phyloP scores from a whole-genome alignment of 1,284 basidiomycete genomes.

The Pterulicium gracile region DNA sequence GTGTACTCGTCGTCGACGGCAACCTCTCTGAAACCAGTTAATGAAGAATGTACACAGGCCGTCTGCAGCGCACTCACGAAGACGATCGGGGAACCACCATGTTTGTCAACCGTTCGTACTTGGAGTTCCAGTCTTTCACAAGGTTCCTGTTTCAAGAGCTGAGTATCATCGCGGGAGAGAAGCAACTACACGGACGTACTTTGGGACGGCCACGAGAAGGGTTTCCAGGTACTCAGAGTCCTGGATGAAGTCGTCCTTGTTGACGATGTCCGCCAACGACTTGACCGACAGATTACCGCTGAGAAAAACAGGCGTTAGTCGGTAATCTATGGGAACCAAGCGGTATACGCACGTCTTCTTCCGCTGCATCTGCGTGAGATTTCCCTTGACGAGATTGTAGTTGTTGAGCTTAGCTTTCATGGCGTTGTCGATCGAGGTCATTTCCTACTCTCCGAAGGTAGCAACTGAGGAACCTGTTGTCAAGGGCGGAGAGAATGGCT shows the following conservation, averaged over 20 bases:
- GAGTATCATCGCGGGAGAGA: conserved; percentile 8
- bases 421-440: conserved; percentile 80
- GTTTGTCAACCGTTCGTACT: conserved; percentile 80
- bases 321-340: conserved; percentile 7
- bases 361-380: conserved; percentile 86
- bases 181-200: conserved; percentile 38
- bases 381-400: conserved; percentile 93
- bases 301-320: conserved; percentile 10
- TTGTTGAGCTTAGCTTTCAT: conserved; percentile 86
- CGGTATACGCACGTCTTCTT: conserved; percentile 71
- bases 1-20: conserved; percentile 84
- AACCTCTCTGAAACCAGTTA: conserved; percentile 35
- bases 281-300: conserved; percentile 92
- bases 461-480: background rate
- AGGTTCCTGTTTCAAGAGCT: conserved; percentile 44
- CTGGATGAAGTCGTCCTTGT: conserved; percentile 72
- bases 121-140: conserved; percentile 81
- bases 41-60: too few species aligned
- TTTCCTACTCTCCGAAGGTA: conserved; percentile 61
- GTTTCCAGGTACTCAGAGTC: conserved; percentile 95
- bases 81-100: conserved; percentile 98
- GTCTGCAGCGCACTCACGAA: conserved; percentile 49
- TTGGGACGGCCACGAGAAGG: conserved; percentile 88
- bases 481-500: conserved; percentile 10
- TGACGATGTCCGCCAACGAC: conserved; percentile 80